Conservation (phyloP, 177 flowering plant species). For the Vitis hybrid region DNA sequence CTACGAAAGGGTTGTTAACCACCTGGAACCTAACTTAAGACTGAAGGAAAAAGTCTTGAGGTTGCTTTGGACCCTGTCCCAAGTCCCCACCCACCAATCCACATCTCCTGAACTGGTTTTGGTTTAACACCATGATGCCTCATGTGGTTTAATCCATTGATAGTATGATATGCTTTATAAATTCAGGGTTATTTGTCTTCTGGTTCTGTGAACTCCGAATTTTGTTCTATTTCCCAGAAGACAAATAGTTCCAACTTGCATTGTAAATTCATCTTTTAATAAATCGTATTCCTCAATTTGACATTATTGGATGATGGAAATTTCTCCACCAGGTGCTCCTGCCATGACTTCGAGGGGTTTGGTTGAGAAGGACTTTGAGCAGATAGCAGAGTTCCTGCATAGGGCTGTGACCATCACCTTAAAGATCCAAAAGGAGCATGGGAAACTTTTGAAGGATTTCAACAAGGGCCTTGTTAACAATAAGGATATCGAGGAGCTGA, state of each 20-base stretch:
- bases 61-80: too few species aligned
- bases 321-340: constrained; percentile 66
- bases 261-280: background rate
- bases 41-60: too few species aligned
- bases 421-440: constrained; percentile 79
- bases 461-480: constrained; percentile 92
- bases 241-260: background rate
- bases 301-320: background rate
- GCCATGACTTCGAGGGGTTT: constrained; percentile 99
- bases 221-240: background rate
- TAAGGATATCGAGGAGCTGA: constrained; percentile 82
- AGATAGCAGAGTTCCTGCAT: constrained; percentile 95
- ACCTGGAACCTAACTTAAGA: too few species aligned
- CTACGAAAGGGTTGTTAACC: too few species aligned
- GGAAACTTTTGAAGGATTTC: constrained; percentile 97
- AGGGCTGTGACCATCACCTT: constrained; percentile 74
- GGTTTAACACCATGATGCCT: background rate
- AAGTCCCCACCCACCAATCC: too few species aligned
- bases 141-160: background rate
- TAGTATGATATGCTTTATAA: background rate
- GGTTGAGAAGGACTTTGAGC: constrained; percentile 97
- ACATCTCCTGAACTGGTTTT: too few species aligned
- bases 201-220: too few species aligned
- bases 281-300: background rate
- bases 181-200: background rate